These are phyloP conservation scores for Aspergillus nidulans DNA, from an alignment of 495 filamentous ascomycete genomes.

Conservation along the genomic window DNA sequence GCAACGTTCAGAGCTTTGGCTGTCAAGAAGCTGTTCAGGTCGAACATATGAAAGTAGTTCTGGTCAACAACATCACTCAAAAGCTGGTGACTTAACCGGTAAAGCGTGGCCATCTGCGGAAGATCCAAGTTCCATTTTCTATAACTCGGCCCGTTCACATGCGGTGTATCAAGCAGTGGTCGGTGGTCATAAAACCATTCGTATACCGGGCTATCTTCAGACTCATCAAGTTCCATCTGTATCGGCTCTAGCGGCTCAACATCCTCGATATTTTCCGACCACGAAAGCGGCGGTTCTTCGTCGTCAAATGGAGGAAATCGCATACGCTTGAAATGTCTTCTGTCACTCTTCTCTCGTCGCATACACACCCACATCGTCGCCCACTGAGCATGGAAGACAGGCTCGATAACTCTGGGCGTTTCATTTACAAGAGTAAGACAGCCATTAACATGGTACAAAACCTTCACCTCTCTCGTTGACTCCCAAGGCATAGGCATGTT, in stretches of 20 bases:
- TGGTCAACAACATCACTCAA: slow-evolving; percentile 89
- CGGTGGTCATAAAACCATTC: slow-evolving; percentile 99
- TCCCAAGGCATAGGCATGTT: slow-evolving; percentile 99
- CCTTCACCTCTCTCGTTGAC: slow-evolving; percentile 89
- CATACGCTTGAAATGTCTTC: slow-evolving; percentile 98
- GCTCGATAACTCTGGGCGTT: slow-evolving; percentile 93
- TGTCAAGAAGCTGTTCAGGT: slow-evolving; percentile 89
- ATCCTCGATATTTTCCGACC: slow-evolving; percentile 98
- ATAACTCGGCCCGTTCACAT: slow-evolving; percentile 96
- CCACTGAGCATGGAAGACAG: slow-evolving; percentile 98
- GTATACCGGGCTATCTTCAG: slow-evolving; percentile 85
- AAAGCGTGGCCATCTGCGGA: slow-evolving; percentile 93
- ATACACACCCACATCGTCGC: slow-evolving; percentile 99
- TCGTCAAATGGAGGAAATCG: slow-evolving; percentile 98
- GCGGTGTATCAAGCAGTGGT: slow-evolving; percentile 83
- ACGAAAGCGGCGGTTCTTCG: slow-evolving; percentile 94
- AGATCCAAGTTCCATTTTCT: slow-evolving; percentile 92
- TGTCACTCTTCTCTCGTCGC: slow-evolving; percentile 95
- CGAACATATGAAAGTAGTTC: slow-evolving; percentile 99
- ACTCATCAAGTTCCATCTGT: slow-evolving; percentile 96
- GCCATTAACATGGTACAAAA: slow-evolving; percentile 97
- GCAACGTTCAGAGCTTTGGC: slow-evolving; percentile 97
- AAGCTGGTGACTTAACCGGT: slow-evolving; percentile 86
- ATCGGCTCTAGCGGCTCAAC: slow-evolving; percentile 97
- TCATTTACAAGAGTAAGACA: slow-evolving; percentile 97